Evolutionary conservation across 176 grass and related monocot species (phyloP).

Genomic region (Typha latifolia): DNA sequence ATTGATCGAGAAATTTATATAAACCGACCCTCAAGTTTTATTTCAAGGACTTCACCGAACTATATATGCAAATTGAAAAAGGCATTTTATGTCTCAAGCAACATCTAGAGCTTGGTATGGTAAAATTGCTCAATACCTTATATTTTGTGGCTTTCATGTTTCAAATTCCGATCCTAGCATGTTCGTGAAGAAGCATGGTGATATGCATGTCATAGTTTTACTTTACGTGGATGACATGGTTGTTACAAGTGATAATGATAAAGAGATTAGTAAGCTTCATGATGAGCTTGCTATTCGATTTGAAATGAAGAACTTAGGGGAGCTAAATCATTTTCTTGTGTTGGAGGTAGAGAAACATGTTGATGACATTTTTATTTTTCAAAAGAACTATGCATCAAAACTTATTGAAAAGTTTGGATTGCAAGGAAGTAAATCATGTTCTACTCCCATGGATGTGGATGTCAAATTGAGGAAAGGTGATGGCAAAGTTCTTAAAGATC

Average conservation of each 20-base stretch:
- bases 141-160: background rate
- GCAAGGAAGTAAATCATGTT: background rate
- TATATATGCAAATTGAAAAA: background rate
- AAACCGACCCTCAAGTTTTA: background rate
- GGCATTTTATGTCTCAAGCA: background rate
- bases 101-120: background rate
- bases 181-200: background rate
- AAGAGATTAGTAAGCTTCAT: background rate
- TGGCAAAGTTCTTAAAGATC: background rate
- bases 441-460: background rate
- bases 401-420: background rate
- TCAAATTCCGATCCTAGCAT: background rate
- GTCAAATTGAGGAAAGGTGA: background rate
- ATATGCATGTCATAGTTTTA: background rate
- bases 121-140: constrained; percentile 3
- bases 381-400: background rate
- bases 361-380: background rate
- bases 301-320: constrained; percentile 5
- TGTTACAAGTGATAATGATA: background rate
- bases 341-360: background rate
- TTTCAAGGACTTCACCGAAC: background rate
- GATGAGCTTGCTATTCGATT: background rate
- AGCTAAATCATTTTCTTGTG: background rate
- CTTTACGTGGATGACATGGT: background rate
- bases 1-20: background rate